A percentile compares a stretch with the other conserved stretches of the same genome.
Evolutionary conservation across 768 basidiomycete species (phyloP).

Genomic region (Podaxis pistillaris): DNA sequence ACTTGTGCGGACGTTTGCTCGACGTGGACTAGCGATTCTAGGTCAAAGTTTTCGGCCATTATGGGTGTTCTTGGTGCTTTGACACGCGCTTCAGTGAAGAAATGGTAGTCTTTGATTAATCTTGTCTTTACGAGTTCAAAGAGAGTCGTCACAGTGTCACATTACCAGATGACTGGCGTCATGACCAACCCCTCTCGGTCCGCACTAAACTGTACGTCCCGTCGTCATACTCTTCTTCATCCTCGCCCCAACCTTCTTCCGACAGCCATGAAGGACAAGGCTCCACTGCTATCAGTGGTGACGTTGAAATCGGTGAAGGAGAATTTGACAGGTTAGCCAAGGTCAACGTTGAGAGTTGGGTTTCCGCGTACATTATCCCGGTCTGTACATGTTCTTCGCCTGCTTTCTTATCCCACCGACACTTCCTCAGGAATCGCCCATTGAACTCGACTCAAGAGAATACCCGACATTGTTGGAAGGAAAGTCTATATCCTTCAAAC

Average conservation of each 20-base stretch:
- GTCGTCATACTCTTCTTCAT: background rate
- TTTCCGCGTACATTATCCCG: slow-evolving; percentile 80
- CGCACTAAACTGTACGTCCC: slow-evolving; percentile 66
- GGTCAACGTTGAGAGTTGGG: slow-evolving; percentile 75
- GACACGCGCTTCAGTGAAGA: background rate
- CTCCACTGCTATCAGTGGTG: slow-evolving; percentile 35
- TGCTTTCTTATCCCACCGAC: background rate
- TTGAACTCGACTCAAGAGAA: slow-evolving; percentile 39
- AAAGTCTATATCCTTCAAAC: slow-evolving; percentile 55
- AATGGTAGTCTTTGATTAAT: background rate
- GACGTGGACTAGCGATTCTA: background rate
- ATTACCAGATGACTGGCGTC: no score
- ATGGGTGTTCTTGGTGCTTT: background rate
- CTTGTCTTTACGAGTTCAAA: no score
- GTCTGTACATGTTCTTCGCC: slow-evolving; percentile 34
- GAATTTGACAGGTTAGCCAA: slow-evolving; percentile 61
- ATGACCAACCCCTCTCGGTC: no score
- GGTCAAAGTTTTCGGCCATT: no score
- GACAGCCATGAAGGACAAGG: slow-evolving; percentile 56
- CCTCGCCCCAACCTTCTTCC: background rate
- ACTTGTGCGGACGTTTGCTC: background rate
- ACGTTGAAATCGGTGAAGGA: slow-evolving; percentile 59
- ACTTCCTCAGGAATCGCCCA: slow-evolving; percentile 41
- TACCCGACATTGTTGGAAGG: slow-evolving; percentile 61
- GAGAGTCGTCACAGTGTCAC: no score